phyloP scores from a whole-genome alignment of 345 rosid genomes.

The Anastatica hierochuntica region DNA sequence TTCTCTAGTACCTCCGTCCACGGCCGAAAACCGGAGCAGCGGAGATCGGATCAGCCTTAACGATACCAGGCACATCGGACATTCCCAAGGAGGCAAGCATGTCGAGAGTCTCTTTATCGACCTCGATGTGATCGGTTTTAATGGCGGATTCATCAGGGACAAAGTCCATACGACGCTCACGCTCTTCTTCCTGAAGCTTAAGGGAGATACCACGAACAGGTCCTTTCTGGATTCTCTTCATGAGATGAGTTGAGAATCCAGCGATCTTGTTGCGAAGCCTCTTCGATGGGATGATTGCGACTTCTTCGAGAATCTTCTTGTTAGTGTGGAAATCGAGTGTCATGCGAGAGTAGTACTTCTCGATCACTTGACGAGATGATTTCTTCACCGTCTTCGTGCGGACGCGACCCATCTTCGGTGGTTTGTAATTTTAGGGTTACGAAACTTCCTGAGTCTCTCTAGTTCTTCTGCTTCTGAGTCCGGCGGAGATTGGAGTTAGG shows the following conservation, averaged over 20 bases:
- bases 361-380: neutral
- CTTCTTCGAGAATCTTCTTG: neutral
- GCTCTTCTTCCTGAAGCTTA: neutral
- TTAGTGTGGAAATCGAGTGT: neutral
- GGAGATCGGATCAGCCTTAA: neutral
- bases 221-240: neutral
- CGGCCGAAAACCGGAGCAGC: neutral
- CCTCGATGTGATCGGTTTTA: neutral
- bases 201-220: neutral
- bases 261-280: neutral
- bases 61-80: neutral
- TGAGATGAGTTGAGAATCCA: neutral
- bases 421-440: neutral
- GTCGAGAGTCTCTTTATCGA: neutral
- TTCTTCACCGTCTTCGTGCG: neutral
- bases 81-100: neutral
- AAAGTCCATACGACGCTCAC: neutral
- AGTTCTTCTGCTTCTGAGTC: neutral
- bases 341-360: neutral
- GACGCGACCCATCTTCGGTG: neutral
- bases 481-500: constrained; percentile 15
- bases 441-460: neutral
- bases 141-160: neutral
- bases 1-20: neutral
- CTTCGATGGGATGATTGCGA: neutral